A percentile compares a stretch with the other conserved stretches of the same genome.
These are phyloP conservation scores for Metarhizium robertsii DNA, from an alignment of 2,329 filamentous ascomycete genomes.

Conservation along the genomic window DNA sequence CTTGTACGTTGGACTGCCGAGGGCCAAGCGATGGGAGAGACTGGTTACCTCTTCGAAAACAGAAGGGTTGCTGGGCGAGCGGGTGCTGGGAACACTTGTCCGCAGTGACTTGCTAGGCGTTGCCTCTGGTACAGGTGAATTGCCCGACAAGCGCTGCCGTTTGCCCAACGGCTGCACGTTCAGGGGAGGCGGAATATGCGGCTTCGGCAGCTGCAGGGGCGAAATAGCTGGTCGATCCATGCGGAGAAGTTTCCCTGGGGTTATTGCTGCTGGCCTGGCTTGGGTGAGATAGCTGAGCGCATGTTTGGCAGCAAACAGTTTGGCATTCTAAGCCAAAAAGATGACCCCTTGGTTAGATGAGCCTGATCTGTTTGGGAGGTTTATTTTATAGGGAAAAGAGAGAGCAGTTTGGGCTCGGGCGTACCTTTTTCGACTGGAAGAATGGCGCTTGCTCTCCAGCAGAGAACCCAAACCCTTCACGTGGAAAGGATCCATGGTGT, in stretches of 20 bases:
- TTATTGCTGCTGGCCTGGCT: background rate
- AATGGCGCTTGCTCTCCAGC: conserved; percentile 17
- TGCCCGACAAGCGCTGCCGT: background rate
- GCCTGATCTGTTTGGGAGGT: too few species aligned
- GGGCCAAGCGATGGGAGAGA: conserved; percentile 24
- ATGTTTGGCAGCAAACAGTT: conserved; percentile 41
- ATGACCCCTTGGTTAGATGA: too few species aligned
- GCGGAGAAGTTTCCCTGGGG: background rate
- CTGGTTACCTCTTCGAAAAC: conserved; percentile 18
- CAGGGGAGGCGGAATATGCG: background rate
- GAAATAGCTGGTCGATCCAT: background rate
- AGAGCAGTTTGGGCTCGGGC: too few species aligned
- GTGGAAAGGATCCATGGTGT: conserved; percentile 14
- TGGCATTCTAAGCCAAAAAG: conserved; percentile 28
- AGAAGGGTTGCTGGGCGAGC: background rate
- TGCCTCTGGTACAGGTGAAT: too few species aligned
- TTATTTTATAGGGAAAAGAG: too few species aligned
- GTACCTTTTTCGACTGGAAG: conserved; percentile 39
- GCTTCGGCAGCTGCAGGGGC: background rate
- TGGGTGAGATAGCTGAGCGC: conserved; percentile 31
- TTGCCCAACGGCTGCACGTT: background rate
- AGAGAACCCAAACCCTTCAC: conserved; percentile 24
- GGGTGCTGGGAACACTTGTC: background rate
- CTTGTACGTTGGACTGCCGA: conserved; percentile 25
- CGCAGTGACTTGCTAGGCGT: background rate